Evolutionary conservation across 2,329 filamentous ascomycete species (phyloP).

Genomic region (Neocatenulostroma microsporum): DNA sequence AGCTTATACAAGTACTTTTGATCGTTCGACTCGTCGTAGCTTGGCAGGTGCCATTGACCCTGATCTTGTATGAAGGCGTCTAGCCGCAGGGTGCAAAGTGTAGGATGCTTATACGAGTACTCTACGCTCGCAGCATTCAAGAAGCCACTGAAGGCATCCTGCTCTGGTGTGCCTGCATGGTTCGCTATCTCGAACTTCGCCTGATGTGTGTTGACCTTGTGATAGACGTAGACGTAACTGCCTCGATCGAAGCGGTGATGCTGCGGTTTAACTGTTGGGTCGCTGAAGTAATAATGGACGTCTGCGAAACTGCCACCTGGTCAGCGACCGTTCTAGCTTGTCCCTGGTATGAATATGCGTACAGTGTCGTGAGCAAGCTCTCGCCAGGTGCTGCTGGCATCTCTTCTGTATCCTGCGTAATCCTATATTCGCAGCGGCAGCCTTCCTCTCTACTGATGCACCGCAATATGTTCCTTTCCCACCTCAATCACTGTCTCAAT

Average conservation of each 20-base stretch:
- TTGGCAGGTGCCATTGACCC: constrained; percentile 65
- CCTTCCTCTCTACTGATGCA: too few relatives aligned
- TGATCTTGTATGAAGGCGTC: constrained; percentile 41
- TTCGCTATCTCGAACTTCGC: constrained; percentile 72
- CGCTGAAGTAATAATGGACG: constrained; percentile 68
- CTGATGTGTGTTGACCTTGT: constrained; percentile 58
- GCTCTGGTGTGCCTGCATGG: constrained; percentile 62
- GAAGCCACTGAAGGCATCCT: constrained; percentile 70
- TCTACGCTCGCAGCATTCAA: constrained; percentile 56
- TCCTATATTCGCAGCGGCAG: too few relatives aligned
- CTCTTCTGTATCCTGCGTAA: background rate
- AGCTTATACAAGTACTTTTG: constrained; percentile 73
- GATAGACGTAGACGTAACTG: constrained; percentile 73
- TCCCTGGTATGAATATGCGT: too few relatives aligned
- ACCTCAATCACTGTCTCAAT: too few relatives aligned
- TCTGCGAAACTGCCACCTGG: constrained; percentile 59
- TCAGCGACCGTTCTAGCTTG: too few relatives aligned
- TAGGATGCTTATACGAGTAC: constrained; percentile 69
- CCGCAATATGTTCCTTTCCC: too few relatives aligned
- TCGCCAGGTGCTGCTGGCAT: constrained; percentile 45
- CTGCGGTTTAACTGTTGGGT: constrained; percentile 58
- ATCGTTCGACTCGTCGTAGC: constrained; percentile 63
- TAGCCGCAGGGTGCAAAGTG: constrained; percentile 59
- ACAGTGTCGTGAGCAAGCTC: constrained; percentile 42
- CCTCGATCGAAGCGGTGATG: constrained; percentile 75